Base-by-base conservation (phyloP, 306 rosid genomes). In the Lagenaria siceraria region DNA sequence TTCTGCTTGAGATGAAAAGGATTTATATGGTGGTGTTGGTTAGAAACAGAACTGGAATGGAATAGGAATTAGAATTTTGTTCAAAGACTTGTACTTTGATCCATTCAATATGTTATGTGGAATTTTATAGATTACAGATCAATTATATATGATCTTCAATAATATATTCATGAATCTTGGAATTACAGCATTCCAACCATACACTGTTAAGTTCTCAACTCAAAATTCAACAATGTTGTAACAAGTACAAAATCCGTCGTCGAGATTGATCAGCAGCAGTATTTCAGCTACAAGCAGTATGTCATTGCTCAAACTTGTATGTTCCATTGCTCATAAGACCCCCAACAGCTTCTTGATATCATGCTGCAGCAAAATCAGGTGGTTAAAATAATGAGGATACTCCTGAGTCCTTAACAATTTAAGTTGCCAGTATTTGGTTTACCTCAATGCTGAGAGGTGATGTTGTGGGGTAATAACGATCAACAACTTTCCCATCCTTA, bases 381-480 rank as follows among this genome's bases (percentile, higher is more conserved):
- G 56, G 75, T 46, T 22, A 12, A 40, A 43, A 24, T 69, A 43
- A 22, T n/a, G 22, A 43, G 55, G 36, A 69, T 22, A 31, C 74
- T 42, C 74, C 4, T 38, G 18, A n/a, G n/a, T n/a, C n/a, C n/a
- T n/a, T n/a, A n/a, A n/a, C n/a, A n/a, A n/a, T 29, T 29, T 29
- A 29, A 29, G 33, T 29, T 29, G 33, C 33, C 33, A 29, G 33
- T 29, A 29, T 2, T 77, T 38, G 18, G 19, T 80, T 85, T 88
- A 88, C 97, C 97, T 93, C 97, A 55, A 88, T 74, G 88, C 90
- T 85, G 66, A 93, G 93, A 68, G 98, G 92, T 59, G 98, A 80
- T 62, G 98, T 93, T 1, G 96, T 90, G 76, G 97, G 98, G 79
- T 91, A 91, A 80, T 83, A 91, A 22, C 97, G 97, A 70, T 87